Conservation (phyloP, 768 basidiomycete species). For the Chalciporus chontae region DNA sequence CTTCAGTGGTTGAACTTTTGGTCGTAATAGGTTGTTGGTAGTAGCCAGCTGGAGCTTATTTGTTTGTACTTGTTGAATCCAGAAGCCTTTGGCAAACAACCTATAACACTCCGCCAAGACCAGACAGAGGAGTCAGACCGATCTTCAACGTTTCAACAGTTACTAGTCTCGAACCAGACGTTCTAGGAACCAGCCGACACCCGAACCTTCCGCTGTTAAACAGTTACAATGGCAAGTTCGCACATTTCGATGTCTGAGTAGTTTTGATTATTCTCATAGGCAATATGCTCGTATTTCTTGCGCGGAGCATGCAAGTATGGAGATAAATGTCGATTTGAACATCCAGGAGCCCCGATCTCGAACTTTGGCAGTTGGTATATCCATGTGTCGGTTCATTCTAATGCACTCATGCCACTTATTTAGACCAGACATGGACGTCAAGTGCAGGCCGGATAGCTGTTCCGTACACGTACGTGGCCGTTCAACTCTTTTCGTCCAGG, state of each 20-base stretch:
- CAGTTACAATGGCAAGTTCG: conserved; percentile 15
- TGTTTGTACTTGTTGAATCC: conserved; percentile 19
- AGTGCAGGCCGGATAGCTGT: conserved; percentile 25
- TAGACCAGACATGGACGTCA: conserved; percentile 42
- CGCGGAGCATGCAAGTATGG: conserved; percentile 69
- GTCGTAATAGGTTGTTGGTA: no score
- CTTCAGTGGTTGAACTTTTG: no score
- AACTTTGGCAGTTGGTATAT: conserved; percentile 52
- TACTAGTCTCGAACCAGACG: no score
- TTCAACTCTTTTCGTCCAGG: not conserved
- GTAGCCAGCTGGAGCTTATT: not conserved
- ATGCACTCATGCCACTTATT: conserved; percentile 6
- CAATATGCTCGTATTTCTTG: conserved; percentile 59
- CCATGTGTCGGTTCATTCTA: conserved; percentile 5
- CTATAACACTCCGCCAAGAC: not conserved
- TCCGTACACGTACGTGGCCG: conserved; percentile 38
- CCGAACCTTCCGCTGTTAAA: no score
- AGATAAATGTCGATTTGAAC: conserved; percentile 61
- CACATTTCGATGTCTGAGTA: not conserved
- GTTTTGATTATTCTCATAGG: conserved; percentile 32
- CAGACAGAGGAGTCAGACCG: not conserved
- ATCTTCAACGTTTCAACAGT: no score
- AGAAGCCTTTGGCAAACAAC: conserved; percentile 11
- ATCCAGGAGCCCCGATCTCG: conserved; percentile 39
- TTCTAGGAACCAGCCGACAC: no score